Conservation (phyloP, 345 rosid species). For the Heritiera littoralis region DNA sequence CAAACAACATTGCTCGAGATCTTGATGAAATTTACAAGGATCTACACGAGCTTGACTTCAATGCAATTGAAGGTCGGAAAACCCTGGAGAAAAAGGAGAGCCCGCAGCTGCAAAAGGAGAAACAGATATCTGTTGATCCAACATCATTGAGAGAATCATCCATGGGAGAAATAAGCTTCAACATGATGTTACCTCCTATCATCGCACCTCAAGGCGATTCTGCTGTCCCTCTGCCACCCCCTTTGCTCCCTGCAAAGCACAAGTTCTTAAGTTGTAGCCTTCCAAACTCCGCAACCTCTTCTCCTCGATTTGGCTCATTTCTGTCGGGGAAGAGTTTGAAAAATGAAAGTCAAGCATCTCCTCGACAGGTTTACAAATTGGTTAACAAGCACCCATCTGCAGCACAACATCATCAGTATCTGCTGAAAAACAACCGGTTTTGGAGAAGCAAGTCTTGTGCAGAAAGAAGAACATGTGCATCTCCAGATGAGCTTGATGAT, state of each 20-base stretch:
- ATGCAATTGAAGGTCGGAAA: constrained; percentile 12
- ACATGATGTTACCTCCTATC: constrained; percentile 44
- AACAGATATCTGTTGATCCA: constrained; percentile 65
- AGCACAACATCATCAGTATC: constrained; percentile 26
- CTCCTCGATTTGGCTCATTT: constrained; percentile 56
- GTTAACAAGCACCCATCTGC: constrained; percentile 32
- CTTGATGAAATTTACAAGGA: constrained; percentile 6
- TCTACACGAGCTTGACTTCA: constrained; percentile 14
- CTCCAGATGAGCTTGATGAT: constrained; percentile 68
- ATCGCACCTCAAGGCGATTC: constrained; percentile 35
- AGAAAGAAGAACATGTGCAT: constrained; percentile 51
- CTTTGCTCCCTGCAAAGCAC: constrained; percentile 42
- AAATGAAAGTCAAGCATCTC: constrained; percentile 39
- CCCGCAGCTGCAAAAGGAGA: constrained; percentile 33
- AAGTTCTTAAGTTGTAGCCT: constrained; percentile 60
- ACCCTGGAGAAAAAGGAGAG: constrained; percentile 26
- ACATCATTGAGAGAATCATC: constrained; percentile 46
- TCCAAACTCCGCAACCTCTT: constrained; percentile 61
- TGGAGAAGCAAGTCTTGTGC: constrained; percentile 73
- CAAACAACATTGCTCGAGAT: constrained; percentile 2
- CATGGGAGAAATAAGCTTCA: constrained; percentile 39
- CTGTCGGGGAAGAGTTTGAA: constrained; percentile 46
- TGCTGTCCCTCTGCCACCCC: constrained; percentile 41
- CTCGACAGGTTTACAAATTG: constrained; percentile 34
- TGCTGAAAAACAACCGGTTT: constrained; percentile 31